Evolutionary conservation across 1,284 basidiomycete genomes (phyloP).

Genomic region (Cystobasidium slooffiae): DNA sequence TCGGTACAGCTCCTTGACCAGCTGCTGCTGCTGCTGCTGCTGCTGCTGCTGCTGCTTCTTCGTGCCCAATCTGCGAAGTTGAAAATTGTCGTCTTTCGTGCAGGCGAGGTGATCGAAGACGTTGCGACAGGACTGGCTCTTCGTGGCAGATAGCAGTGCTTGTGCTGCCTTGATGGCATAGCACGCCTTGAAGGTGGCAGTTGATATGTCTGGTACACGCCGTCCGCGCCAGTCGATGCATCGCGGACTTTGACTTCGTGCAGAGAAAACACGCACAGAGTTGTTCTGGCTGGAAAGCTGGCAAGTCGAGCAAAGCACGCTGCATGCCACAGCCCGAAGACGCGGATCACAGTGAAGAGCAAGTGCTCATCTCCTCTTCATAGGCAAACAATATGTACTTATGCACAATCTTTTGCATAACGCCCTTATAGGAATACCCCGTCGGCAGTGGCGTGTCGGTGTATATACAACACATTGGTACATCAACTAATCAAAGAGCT

Average conservation of each 20-base stretch:
- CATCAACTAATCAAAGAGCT: slow-evolving; percentile 38
- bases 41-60: not conserved
- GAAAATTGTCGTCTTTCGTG: slow-evolving; percentile 6
- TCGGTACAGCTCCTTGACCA: not conserved
- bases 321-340: no score
- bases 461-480: not conserved
- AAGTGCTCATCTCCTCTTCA: no score
- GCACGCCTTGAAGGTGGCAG: slow-evolving; percentile 17
- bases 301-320: no score
- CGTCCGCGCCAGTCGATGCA: not conserved
- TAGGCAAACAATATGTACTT: no score
- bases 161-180: slow-evolving; percentile 9
- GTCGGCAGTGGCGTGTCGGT: no score
- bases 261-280: no score
- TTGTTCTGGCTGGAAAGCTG: no score
- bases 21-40: not conserved
- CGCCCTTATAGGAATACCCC: no score
- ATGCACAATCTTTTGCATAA: no score
- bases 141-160: not conserved
- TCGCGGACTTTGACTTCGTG: not conserved
- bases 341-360: no score
- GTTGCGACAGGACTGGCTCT: not conserved
- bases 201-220: slow-evolving; percentile 12
- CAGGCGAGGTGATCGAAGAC: slow-evolving; percentile 2
- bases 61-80: not conserved